Base-by-base conservation (phyloP, 257 asterid species). In the Hygrophila difformis region DNA sequence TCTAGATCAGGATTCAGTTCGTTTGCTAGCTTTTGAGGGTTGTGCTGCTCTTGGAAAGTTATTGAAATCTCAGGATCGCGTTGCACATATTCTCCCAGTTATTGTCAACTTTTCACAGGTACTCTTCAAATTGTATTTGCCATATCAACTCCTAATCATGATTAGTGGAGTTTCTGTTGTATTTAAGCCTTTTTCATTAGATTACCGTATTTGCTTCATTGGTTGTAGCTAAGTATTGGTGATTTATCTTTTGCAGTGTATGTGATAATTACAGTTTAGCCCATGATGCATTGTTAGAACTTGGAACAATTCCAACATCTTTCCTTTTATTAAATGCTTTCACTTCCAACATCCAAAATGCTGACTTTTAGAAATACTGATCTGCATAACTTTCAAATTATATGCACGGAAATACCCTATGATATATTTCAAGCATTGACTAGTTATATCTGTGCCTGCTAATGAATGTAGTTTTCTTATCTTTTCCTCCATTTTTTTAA, bases 1-100 rank as follows among this genome's bases (percentile, higher is more conserved):
- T 71, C n/a, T 80, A 87, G 95, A 84, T 77, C 97, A 84, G 69
- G 97, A 87, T 68, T 87, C 95, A 55, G 94, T 87, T 56, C 95
- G 97, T 1, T 71, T 87, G 55, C 74, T 87, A 28, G 97, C 97
- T 59, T 94, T 87, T 37, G 97, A 87, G 63, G 81, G 97, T 22
- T 87, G 97, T 67, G 97, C 96, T 43, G 93, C 97, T 60, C 81
- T 88, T 46, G 97, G 97, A 15, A 88, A 88, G 71, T 68, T 88
- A 67, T 56, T 88, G 79, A 94, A 88, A 68, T 77, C 94, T 37
- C 91, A 79, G 68, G 97, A 88, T 61, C 84, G 97, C 64, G 83
- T 84, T 63, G 76, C 86, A 11, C 94, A 84, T 55, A 78, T 87
- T 66, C 94, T 87, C 46, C 97, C 95, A 8, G 95, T 84, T 45